These are phyloP conservation scores for Gaertneriomyces sp. DNA, from an alignment of 192 early-diverging fungal species.

Conservation along the genomic window DNA sequence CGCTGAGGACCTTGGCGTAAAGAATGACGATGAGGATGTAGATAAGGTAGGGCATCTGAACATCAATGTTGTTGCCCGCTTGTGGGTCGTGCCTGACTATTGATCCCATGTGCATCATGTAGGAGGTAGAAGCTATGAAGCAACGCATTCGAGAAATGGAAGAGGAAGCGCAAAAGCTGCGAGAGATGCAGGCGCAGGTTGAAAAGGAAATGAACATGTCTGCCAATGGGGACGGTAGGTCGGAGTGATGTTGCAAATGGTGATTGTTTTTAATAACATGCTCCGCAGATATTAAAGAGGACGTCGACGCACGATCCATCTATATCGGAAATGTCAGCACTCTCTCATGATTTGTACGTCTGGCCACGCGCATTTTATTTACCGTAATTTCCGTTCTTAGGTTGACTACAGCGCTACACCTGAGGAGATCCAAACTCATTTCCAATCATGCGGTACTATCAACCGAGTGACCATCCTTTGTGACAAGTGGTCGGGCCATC, in stretches of 20 bases:
- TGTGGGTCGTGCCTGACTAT: too few relatives aligned
- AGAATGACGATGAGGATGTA: constrained; percentile 6
- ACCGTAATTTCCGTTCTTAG: constrained; percentile 21
- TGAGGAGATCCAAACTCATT: constrained; percentile 92
- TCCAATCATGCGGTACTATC: constrained; percentile 91
- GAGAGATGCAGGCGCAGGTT: constrained; percentile 69
- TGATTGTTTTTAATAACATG: background rate
- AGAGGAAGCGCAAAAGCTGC: constrained; percentile 75
- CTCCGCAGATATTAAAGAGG: constrained; percentile 49
- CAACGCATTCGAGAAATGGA: constrained; percentile 76
- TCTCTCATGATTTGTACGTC: background rate
- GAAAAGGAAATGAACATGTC: constrained; percentile 65
- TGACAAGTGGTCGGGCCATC: constrained; percentile 83
- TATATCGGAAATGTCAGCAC: constrained; percentile 83
- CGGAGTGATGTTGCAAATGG: background rate
- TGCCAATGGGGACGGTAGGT: constrained; percentile 17
- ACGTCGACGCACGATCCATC: constrained; percentile 81
- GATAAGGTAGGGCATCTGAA: constrained; percentile 1
- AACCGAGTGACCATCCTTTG: constrained; percentile 95
- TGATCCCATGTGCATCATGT: too few relatives aligned
- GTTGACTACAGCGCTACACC: constrained; percentile 92
- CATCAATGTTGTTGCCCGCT: too few relatives aligned
- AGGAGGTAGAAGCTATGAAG: constrained; percentile 82
- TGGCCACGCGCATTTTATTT: background rate
- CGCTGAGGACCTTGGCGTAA: background rate